Conservation (phyloP, 2,329 filamentous ascomycete genomes). For the Claviceps humidiphila region DNA sequence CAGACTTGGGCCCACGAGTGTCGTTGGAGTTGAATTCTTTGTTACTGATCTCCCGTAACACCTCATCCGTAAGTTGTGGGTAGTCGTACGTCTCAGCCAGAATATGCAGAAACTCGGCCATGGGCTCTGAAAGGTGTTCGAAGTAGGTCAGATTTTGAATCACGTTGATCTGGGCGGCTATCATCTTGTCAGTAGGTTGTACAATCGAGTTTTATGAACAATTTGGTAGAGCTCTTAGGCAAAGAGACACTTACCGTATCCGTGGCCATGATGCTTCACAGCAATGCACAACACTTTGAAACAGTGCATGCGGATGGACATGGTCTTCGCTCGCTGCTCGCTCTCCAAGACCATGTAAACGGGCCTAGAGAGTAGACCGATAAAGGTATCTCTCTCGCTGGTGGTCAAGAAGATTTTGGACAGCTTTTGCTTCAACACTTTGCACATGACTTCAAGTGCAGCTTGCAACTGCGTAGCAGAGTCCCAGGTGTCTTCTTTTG, state of each 20-base stretch:
- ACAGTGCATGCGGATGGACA: constrained; percentile 82
- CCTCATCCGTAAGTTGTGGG: constrained; percentile 85
- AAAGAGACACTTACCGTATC: constrained; percentile 52
- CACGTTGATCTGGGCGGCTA: constrained; percentile 91
- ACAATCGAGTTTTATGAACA: too few relatives aligned
- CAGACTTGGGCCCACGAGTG: constrained; percentile 86
- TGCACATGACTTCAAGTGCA: constrained; percentile 88
- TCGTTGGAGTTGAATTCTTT: constrained; percentile 98
- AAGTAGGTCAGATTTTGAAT: constrained; percentile 97
- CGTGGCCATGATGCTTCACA: constrained; percentile 94
- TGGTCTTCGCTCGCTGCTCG: constrained; percentile 82
- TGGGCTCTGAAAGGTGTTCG: constrained; percentile 95
- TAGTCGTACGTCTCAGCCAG: constrained; percentile 96
- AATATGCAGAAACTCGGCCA: constrained; percentile 97
- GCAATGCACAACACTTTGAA: constrained; percentile 96
- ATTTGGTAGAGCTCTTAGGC: too few relatives aligned
- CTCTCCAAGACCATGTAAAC: constrained; percentile 91
- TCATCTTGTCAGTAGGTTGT: constrained; percentile 13
- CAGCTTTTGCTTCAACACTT: constrained; percentile 84
- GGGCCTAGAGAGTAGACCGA: constrained; percentile 79
- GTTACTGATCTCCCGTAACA: constrained; percentile 84
- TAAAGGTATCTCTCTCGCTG: constrained; percentile 89
- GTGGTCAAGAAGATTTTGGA: constrained; percentile 91
- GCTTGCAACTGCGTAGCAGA: constrained; percentile 76
- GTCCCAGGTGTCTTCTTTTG: constrained; percentile 79